These are phyloP conservation scores for Camellia granthamiana DNA, from an alignment of 148 eudicot genomes.

Conservation along the genomic window DNA sequence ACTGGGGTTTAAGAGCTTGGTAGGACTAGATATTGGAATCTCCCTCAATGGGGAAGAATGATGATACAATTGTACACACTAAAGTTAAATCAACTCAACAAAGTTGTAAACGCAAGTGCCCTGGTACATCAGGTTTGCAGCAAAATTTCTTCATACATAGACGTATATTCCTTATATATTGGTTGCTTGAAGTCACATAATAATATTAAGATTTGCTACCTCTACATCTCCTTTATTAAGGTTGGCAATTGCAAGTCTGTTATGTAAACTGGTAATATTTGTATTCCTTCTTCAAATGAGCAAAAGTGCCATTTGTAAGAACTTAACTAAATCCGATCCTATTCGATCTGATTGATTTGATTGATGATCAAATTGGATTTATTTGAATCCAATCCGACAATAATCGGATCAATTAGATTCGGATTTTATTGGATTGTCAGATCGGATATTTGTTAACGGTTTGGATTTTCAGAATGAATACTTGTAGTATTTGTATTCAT, in stretches of 20 bases:
- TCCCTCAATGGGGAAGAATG: not conserved
- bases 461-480: too few species aligned
- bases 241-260: not conserved
- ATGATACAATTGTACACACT: not conserved
- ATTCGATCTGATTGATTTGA: too few species aligned
- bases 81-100: slow-evolving; percentile 1
- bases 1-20: not conserved
- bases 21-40: not conserved
- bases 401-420: too few species aligned
- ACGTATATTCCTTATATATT: not conserved
- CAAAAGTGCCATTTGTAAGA: too few species aligned
- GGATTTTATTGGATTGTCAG: too few species aligned
- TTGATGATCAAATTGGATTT: too few species aligned
- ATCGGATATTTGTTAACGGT: too few species aligned
- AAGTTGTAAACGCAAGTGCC: not conserved
- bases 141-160: not conserved
- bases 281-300: too few species aligned
- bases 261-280: not conserved
- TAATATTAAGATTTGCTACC: not conserved
- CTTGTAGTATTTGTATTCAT: not conserved
- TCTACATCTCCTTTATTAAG: not conserved
- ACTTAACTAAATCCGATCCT: too few species aligned
- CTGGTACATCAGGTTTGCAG: not conserved
- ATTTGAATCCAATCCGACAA: too few species aligned
- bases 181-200: slow-evolving; percentile 1